Percentiles rank a stretch among this genome's conserved stretches.
phyloP scores from a whole-genome alignment of 2,329 filamentous ascomycete species.

The Aspergillus fijiensis region DNA sequence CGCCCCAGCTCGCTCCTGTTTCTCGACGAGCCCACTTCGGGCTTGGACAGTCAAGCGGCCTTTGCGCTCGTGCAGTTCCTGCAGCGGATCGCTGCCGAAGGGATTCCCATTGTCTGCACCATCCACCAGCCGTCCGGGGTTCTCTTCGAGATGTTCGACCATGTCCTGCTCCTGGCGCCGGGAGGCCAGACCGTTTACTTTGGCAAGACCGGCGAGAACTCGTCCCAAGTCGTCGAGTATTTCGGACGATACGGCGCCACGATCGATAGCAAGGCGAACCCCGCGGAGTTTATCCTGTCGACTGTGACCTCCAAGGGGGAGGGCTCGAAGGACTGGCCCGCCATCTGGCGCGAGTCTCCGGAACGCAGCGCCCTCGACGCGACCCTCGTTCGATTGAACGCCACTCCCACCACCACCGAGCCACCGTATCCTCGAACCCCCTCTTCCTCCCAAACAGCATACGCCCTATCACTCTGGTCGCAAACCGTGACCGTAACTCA shows the following conservation, averaged over 20 bases:
- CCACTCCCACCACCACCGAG: too few species aligned
- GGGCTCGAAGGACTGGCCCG: neutral
- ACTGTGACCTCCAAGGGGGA: neutral
- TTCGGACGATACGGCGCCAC: conserved; percentile 59
- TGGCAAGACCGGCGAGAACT: conserved; percentile 59
- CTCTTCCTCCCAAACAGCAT: neutral
- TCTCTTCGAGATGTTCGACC: conserved; percentile 74
- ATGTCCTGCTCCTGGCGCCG: conserved; percentile 57
- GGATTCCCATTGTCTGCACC: too few species aligned
- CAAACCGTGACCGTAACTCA: neutral
- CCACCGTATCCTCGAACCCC: too few species aligned
- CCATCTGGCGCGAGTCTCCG: neutral
- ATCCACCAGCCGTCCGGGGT: too few species aligned
- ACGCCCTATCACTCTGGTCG: neutral
- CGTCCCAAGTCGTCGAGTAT: conserved; percentile 54
- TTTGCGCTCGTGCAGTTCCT: too few species aligned
- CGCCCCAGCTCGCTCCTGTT: too few species aligned
- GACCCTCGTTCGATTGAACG: neutral
- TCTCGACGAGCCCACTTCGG: too few species aligned
- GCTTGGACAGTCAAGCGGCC: too few species aligned
- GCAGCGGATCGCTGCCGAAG: too few species aligned
- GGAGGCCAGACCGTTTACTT: conserved; percentile 65
- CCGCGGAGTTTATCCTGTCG: conserved; percentile 65
- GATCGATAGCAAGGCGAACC: conserved; percentile 35
- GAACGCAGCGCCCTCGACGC: neutral